A percentile compares a stretch with the other conserved stretches of the same genome.
phyloP scores from a whole-genome alignment of 352 stramenopile species.

The Phytophthora meadii region DNA sequence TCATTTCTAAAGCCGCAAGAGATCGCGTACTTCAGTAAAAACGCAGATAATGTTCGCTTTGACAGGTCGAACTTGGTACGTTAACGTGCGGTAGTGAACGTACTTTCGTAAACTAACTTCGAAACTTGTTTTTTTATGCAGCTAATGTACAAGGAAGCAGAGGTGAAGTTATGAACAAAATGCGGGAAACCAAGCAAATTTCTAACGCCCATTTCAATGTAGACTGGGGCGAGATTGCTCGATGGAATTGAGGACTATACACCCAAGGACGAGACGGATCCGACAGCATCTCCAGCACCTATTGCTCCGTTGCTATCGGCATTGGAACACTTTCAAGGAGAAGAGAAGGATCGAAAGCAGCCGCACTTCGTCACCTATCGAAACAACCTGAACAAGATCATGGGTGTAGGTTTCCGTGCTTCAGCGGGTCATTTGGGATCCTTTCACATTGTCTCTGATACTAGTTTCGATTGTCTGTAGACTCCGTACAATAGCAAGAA shows the following conservation, averaged over 20 bases:
- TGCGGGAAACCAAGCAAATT: no score
- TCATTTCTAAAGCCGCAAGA: constrained; percentile 52
- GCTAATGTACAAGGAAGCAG: constrained; percentile 42
- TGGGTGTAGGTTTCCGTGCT: constrained; percentile 50
- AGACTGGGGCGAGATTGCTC: constrained; percentile 68
- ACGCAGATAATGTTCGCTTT: constrained; percentile 51
- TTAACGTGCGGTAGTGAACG: background rate
- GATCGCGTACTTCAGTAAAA: constrained; percentile 75
- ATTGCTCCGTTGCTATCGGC: constrained; percentile 57
- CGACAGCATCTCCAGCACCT: constrained; percentile 50
- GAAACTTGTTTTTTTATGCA: constrained; percentile 1
- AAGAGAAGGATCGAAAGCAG: background rate
- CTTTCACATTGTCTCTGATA: background rate
- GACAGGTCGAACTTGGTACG: constrained; percentile 73
- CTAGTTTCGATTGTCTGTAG: constrained; percentile 33
- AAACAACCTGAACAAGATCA: constrained; percentile 89
- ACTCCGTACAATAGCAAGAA: constrained; percentile 85
- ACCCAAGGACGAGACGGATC: constrained; percentile 59
- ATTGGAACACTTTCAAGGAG: constrained; percentile 52
- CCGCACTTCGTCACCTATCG: constrained; percentile 75
- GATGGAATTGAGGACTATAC: constrained; percentile 62
- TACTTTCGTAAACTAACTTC: no score
- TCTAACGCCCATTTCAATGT: background rate
- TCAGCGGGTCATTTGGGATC: background rate
- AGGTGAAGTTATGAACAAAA: constrained; percentile 12